Percentiles rank a stretch among this genome's conserved stretches.
phyloP scores from a whole-genome alignment of 208 protist species.

The Trypanosoma cruzi region DNA sequence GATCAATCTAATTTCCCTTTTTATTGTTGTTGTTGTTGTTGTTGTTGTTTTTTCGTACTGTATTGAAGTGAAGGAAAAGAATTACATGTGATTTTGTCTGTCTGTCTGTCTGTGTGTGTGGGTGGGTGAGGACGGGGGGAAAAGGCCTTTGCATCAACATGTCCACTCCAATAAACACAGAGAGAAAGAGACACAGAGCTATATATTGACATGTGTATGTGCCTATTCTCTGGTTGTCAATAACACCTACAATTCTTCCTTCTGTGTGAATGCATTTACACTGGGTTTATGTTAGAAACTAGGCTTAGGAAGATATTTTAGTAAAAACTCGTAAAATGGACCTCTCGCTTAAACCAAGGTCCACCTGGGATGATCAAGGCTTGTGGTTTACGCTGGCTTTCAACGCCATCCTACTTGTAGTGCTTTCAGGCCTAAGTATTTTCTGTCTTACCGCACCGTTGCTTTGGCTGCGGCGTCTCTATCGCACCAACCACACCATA shows the following conservation, averaged over 20 bases:
- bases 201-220: too few relatives aligned
- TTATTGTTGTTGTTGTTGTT: too few relatives aligned
- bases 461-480: conserved; percentile 79
- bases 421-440: conserved; percentile 39
- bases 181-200: too few relatives aligned
- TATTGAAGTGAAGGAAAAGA: not conserved
- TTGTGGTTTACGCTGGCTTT: conserved; percentile 63
- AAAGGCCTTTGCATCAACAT: too few relatives aligned
- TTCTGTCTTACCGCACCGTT: conserved; percentile 42
- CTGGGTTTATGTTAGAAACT: not conserved
- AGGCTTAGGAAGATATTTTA: not conserved
- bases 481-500: conserved; percentile 77
- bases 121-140: too few relatives aligned
- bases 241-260: too few relatives aligned
- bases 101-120: not conserved
- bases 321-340: not conserved
- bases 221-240: too few relatives aligned
- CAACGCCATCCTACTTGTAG: conserved; percentile 29
- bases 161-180: too few relatives aligned
- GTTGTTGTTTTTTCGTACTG: not conserved
- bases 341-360: conserved; percentile 2
- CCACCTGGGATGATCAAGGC: conserved; percentile 83
- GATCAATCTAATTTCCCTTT: not conserved
- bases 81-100: not conserved
- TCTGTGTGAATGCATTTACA: not conserved